A percentile compares a stretch with the other conserved stretches of the same genome.
Evolutionary conservation across 192 early-diverging fungal species (phyloP).

Genomic region (Allomyces macrogynus): DNA sequence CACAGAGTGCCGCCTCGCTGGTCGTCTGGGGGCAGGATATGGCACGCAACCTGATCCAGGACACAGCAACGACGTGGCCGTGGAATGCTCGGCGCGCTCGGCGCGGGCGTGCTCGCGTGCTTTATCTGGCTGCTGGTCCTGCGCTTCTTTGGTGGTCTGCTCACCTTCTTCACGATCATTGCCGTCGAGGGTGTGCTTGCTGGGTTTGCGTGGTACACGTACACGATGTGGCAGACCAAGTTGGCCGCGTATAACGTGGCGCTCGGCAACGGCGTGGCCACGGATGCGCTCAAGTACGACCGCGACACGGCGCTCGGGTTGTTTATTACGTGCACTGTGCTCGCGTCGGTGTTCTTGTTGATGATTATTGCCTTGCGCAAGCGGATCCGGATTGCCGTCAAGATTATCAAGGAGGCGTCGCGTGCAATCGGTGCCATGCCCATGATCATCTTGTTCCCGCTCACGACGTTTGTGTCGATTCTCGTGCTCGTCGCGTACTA

Average conservation of each 20-base stretch:
- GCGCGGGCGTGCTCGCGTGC: constrained; percentile 13
- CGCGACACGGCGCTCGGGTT: constrained; percentile 1
- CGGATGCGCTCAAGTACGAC: constrained; percentile 3
- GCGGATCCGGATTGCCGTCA: constrained; percentile 26
- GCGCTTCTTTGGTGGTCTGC: constrained; percentile 12
- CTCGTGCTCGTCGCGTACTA: constrained; percentile 5
- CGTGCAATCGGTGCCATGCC: constrained; percentile 21
- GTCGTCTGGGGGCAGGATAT: too few species aligned
- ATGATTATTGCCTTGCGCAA: constrained; percentile 22
- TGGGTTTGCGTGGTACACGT: constrained; percentile 5
- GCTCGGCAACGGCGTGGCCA: constrained; percentile 2
- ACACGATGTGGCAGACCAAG: constrained; percentile 4
- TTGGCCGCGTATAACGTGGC: constrained; percentile 1
- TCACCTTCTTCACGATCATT: constrained; percentile 2
- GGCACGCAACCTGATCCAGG: constrained; percentile 1
- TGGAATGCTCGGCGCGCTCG: constrained; percentile 1
- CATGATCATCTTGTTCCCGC: constrained; percentile 11
- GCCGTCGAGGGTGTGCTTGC: constrained; percentile 2
- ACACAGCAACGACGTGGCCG: constrained; percentile 3
- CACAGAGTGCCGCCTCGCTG: too few species aligned
- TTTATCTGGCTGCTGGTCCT: constrained; percentile 20
- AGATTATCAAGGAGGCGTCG: constrained; percentile 25
- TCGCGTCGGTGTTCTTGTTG: constrained; percentile 16
- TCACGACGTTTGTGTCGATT: constrained; percentile 1
- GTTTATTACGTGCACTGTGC: constrained; percentile 11